A percentile compares a stretch with the other conserved stretches of the same genome.
phyloP scores from a whole-genome alignment of 169 alveolate species.

The Plasmodium malariae region DNA sequence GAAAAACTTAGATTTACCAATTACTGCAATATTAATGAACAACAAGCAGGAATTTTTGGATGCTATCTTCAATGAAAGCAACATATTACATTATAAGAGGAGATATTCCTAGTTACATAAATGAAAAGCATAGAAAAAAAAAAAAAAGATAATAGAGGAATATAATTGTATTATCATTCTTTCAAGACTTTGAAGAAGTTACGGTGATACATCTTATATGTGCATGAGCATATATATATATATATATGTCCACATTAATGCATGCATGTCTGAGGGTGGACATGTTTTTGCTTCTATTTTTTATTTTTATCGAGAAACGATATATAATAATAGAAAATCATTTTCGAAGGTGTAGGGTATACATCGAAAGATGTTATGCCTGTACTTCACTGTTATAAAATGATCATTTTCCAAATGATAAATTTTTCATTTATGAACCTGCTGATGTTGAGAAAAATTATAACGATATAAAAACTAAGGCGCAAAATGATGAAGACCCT shows the following conservation, averaged over 20 bases:
- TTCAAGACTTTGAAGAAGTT: too few species aligned
- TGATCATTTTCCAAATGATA: background rate
- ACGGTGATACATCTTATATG: too few species aligned
- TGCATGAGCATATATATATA: background rate
- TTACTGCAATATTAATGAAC: conserved; percentile 3
- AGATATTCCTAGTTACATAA: conserved; percentile 1
- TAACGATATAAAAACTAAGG: background rate
- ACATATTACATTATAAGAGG: background rate
- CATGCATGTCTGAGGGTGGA: background rate
- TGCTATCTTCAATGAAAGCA: background rate
- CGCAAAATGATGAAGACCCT: conserved; percentile 11
- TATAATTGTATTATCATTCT: too few species aligned
- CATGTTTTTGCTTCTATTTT: too few species aligned
- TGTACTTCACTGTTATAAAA: background rate
- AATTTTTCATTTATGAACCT: conserved; percentile 6
- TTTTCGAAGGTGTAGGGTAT: background rate
- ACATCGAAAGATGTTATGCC: conserved; percentile 25
- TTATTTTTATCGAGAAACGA: conserved; percentile 8
- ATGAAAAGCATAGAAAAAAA: background rate
- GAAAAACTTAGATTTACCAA: background rate
- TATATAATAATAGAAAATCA: background rate
- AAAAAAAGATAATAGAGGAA: too few species aligned
- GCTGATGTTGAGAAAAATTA: background rate
- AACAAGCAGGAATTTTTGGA: background rate
- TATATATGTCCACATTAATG: background rate